Base-by-base conservation (phyloP, 805 yeast species). In the Myxozyma melibiosi region DNA sequence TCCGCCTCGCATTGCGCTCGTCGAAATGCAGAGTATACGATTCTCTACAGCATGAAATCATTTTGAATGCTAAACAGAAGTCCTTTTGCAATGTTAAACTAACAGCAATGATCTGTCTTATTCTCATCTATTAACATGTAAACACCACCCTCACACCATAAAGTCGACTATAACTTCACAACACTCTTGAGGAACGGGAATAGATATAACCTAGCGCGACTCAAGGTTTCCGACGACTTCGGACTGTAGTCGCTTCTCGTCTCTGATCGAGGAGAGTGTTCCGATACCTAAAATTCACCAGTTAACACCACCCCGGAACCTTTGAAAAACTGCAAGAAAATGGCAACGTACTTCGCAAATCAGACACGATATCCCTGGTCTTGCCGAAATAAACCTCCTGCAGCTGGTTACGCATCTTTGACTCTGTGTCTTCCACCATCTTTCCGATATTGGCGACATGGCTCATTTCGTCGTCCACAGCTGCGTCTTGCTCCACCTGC, bases 351-450 rank as follows among this genome's bases (percentile, higher is more conserved):
- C 73, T 79, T 69, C 90, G 79, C 38, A 85, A 74, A 64, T 86
- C 90, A 27, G 87, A 85, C 44, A 91, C 77, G 48, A 94, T 85
- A 68, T 92, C 97, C 68, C 88, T 84, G 18, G 96, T 88, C 76
- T 92, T 92, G 66, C 96, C 97, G 69, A 92, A 92, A 71, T 92
- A 92, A 27, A 92, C 97, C 62, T 90, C 96, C 71, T 92, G 96
- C 62, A 92, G 78, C 76, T 88, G 76, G 66, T 88, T 88, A 72
- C 99, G 82, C 75, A 92, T 76, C 70, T 86, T 89, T 59, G 86
- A 84, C 74, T 92, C 99, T 41, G 88, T 80, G 60, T 89, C 96
- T 73, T 92, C 99, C 13, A 94, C 81, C 61, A 90, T 71, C 2
- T 86, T 76, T 30, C 99, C 99, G 59, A 92, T 74, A 68, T 91